These are phyloP conservation scores for Barnettozyma californica DNA, from an alignment of 805 yeast genomes.

Conservation along the genomic window DNA sequence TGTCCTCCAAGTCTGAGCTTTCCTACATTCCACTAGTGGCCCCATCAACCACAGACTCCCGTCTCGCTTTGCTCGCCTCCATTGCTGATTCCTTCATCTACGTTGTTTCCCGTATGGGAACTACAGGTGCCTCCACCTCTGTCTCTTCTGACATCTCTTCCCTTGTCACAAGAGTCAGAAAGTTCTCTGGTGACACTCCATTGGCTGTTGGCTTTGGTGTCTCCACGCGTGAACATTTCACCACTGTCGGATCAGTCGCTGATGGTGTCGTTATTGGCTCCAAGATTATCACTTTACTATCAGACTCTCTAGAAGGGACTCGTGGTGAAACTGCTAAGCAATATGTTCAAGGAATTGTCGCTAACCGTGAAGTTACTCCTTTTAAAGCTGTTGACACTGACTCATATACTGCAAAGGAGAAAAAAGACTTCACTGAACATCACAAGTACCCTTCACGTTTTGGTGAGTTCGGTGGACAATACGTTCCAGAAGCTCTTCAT, in stretches of 20 bases:
- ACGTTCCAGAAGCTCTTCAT: constrained; percentile 94
- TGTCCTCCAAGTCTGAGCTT: constrained; percentile 61
- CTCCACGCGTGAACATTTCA: constrained; percentile 85
- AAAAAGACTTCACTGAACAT: constrained; percentile 41
- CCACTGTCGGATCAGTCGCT: constrained; percentile 69
- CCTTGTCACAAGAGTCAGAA: constrained; percentile 71
- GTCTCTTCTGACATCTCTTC: constrained; percentile 59
- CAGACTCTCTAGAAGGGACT: constrained; percentile 53
- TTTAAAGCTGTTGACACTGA: constrained; percentile 25
- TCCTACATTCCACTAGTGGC: constrained; percentile 93
- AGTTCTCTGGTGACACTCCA: constrained; percentile 70
- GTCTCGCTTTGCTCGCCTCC: constrained; percentile 69
- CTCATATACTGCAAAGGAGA: constrained; percentile 31
- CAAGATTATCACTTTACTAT: constrained; percentile 66
- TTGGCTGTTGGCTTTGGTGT: constrained; percentile 98
- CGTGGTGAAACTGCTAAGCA: constrained; percentile 59
- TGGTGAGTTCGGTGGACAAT: constrained; percentile 98
- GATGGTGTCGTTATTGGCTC: constrained; percentile 98
- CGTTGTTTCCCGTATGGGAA: constrained; percentile 97
- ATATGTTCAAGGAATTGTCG: constrained; percentile 66
- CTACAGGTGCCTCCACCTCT: constrained; percentile 81
- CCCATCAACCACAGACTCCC: constrained; percentile 90
- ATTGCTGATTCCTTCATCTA: constrained; percentile 95
- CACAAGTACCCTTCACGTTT: constrained; percentile 74
- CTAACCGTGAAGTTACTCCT: constrained; percentile 40